These are phyloP conservation scores for Globisporangium orthogonon DNA, from an alignment of 352 stramenopile genomes.

Conservation along the genomic window DNA sequence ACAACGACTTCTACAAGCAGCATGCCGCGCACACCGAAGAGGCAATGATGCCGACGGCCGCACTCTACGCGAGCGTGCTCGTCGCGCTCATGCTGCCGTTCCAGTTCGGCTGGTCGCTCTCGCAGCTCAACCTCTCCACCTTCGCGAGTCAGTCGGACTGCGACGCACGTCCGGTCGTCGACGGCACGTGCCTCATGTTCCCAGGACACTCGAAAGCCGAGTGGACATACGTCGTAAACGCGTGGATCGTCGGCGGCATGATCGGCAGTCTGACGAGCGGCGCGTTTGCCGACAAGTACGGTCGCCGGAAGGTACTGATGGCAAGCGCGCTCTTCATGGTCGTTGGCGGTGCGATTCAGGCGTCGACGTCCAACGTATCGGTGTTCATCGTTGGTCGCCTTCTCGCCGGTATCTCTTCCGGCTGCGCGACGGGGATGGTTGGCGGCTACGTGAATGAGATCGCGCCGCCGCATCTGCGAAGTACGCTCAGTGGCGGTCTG, in stretches of 20 bases:
- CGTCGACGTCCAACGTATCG: constrained; percentile 18
- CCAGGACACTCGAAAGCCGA: constrained; percentile 26
- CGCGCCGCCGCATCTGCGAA: constrained; percentile 29
- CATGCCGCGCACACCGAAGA: no score
- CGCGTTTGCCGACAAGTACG: constrained; percentile 22
- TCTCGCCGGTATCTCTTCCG: constrained; percentile 29
- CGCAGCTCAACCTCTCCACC: constrained; percentile 46
- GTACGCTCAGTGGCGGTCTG: constrained; percentile 21
- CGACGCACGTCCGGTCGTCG: constrained; percentile 14
- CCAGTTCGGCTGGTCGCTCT: constrained; percentile 48
- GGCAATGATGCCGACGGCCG: no score
- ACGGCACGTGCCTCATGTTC: constrained; percentile 29
- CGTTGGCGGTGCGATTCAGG: constrained; percentile 22
- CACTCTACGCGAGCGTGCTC: constrained; percentile 1
- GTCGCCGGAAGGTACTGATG: constrained; percentile 21
- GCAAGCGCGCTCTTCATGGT: constrained; percentile 32
- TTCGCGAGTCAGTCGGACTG: constrained; percentile 31
- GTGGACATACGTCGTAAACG: constrained; percentile 33
- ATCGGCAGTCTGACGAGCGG: constrained; percentile 26
- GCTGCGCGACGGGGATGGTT: constrained; percentile 21
- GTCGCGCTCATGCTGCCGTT: constrained; percentile 39
- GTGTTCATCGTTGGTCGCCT: constrained; percentile 29
- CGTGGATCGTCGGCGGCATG: constrained; percentile 36
- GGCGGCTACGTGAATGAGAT: constrained; percentile 45
- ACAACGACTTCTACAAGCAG: no score